Conservation (phyloP, 345 rosid species). For the Populus deltoides region DNA sequence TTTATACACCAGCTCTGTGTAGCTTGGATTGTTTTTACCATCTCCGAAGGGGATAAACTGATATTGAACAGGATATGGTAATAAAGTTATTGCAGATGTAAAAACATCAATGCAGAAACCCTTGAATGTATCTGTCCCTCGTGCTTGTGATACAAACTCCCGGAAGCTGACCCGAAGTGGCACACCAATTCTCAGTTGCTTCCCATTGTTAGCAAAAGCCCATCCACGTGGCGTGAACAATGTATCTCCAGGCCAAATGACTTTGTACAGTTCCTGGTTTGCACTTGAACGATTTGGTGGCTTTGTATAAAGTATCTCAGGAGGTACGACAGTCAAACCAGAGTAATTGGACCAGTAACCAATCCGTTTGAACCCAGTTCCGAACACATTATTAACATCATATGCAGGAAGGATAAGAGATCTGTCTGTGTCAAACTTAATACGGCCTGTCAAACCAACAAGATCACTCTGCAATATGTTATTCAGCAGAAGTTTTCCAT, state of each 20-base stretch:
- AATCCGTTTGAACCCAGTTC: conserved; percentile 69
- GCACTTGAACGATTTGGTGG: conserved; percentile 59
- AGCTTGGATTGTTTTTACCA: conserved; percentile 73
- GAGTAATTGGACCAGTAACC: conserved; percentile 96
- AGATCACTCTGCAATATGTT: conserved; percentile 55
- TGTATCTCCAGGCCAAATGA: conserved; percentile 97
- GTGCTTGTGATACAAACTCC: conserved; percentile 69
- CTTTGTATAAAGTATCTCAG: conserved; percentile 52
- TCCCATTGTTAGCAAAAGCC: conserved; percentile 91
- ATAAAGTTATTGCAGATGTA: conserved; percentile 68
- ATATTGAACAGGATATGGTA: conserved; percentile 81
- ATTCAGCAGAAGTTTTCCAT: conserved; percentile 53
- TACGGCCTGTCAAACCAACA: conserved; percentile 76
- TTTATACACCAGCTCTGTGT: conserved; percentile 60
- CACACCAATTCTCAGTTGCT: conserved; percentile 73
- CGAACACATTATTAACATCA: conserved; percentile 79
- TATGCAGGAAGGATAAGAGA: conserved; percentile 65
- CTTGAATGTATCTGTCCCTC: conserved; percentile 61
- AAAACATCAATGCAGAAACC: conserved; percentile 95
- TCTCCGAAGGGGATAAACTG: conserved; percentile 71
- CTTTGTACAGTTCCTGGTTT: conserved; percentile 53
- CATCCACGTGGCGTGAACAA: conserved; percentile 77
- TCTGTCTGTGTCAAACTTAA: conserved; percentile 55
- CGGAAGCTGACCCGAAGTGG: conserved; percentile 68
- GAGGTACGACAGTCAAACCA: conserved; percentile 67